Base-by-base conservation (phyloP, 2,329 filamentous ascomycete genomes). In the Diaporthe humulicola region DNA sequence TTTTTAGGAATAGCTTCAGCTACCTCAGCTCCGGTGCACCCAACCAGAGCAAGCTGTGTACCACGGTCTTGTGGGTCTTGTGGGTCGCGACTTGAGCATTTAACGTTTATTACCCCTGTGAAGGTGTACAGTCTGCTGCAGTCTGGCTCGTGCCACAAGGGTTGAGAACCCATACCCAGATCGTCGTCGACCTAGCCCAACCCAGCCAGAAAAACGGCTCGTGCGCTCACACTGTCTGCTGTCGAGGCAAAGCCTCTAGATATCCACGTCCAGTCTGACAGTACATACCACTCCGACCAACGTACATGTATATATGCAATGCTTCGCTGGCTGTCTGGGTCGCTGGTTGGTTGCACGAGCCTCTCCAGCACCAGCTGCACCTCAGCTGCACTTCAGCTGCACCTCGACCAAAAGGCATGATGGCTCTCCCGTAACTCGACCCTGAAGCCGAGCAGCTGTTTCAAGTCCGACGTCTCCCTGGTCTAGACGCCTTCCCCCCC, bases 361-460 rank as follows among this genome's bases (percentile, higher is more conserved):
- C 12, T 66, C 30, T 14, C 30, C 30, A 25, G 42, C 61, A 10
- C 14, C 48, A 61, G 58, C 58, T 45, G 58, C 58, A 61, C 58
- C 58, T 61, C 48, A 54, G 8, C 30, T 69, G 64, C 45, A 50
- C 45, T 22, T 50, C 33, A 30, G 5, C 19, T 64, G 58, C 58
- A 36, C 38, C 58, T n/a, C 61, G 61, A 50, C 30, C 45, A n/a
- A 38, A 19, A 67, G 45, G 61, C 45, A 52, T 67, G 61, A 52
- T 67, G 12, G 45, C 61, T 52, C 45, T 28, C 0, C 64, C 48
- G 64, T 25, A 69, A 28, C 64, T 33, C 64, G 45, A 33, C 45
- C 9, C 48, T 69, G 48, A 54, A 40, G 64, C 33, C 64, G 64
- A 69, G 48, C 33, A 54, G n/a, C 22, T 40, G 64, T 69, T 69